Base-by-base conservation (phyloP, 805 yeast species). In the Candida methanosorbosa region DNA sequence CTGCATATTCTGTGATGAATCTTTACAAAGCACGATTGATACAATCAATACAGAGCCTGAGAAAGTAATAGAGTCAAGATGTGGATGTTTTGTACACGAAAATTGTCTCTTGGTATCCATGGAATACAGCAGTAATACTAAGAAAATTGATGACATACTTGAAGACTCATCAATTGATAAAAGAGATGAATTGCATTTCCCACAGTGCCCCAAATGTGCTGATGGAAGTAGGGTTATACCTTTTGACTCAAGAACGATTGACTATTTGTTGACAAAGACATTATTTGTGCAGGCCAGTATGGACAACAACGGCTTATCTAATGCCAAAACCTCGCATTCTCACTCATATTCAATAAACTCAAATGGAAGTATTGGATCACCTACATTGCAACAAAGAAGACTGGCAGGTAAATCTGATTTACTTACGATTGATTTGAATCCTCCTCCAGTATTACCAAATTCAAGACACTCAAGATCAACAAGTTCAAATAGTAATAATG, bases 11-110 rank as follows among this genome's bases (percentile, higher is more conserved):
- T 78, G 86, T 48, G 66, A 66, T 6, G 76, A 77, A 33, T 59
- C 64, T 2, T 50, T 76, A 4, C 60, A 63, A 14, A 61, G 66
- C 20, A 69, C 67, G 32, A 55, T 70, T 19, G 52, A 52, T 15
- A 59, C 65, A 9, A 78, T 68, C 43, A 9, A 18, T 4, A 18
- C 27, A 5, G 42, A 38, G 7, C 34, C 41, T 8, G 64, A 59
- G 37, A 61, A 57, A 30, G 51, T 74, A 2, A 52, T 77, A 12
- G 67, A 65, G 37, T 55, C 78, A 22, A 52, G 51, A 27, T 78
- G 86, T 54, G 70, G 67, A 2, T 82, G 78, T 48, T 52, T 59
- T 29, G 59, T 67, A 27, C 86, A 78, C 48, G 78, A 73, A 34
- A 73, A 75, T 36, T 78, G 86, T 48, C 59, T 76, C 13, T 38